Conservation (phyloP, 2,329 filamentous ascomycete species). For the Sclerotinia spermophila region DNA sequence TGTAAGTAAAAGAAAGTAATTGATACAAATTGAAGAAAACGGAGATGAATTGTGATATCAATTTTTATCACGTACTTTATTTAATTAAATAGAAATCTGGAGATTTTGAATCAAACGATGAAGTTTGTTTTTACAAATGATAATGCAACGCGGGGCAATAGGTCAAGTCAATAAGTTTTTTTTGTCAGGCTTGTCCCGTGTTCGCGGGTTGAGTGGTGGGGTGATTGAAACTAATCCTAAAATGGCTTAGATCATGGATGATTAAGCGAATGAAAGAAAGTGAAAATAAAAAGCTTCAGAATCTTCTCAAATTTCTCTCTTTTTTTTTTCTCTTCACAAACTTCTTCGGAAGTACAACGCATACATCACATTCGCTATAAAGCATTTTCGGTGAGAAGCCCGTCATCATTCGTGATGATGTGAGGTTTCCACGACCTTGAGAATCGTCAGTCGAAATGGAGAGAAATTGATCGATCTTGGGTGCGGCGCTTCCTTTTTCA, state of each 20-base stretch:
- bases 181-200: neutral
- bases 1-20: neutral
- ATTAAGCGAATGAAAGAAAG: conserved; percentile 14
- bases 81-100: neutral
- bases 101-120: conserved; percentile 5
- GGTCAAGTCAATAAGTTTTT: conserved; percentile 14
- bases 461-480: conserved; percentile 23
- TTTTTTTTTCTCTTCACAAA: conserved; percentile 20
- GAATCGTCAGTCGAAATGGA: conserved; percentile 24
- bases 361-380: conserved; percentile 24
- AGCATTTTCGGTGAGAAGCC: conserved; percentile 25
- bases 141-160: conserved; percentile 12
- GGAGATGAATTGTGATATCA: neutral
- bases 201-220: conserved; percentile 5
- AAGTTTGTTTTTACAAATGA: conserved; percentile 16
- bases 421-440: conserved; percentile 24
- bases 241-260: neutral
- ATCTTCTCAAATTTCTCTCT: neutral
- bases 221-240: neutral
- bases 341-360: conserved; percentile 22
- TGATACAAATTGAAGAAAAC: neutral
- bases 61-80: conserved; percentile 2
- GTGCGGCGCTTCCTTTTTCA: conserved; percentile 22
- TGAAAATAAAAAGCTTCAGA: conserved; percentile 1
- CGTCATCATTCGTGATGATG: conserved; percentile 21